Evolutionary conservation across 495 filamentous ascomycete genomes (phyloP).

Genomic region (Annulohypoxylon maeteangense): DNA sequence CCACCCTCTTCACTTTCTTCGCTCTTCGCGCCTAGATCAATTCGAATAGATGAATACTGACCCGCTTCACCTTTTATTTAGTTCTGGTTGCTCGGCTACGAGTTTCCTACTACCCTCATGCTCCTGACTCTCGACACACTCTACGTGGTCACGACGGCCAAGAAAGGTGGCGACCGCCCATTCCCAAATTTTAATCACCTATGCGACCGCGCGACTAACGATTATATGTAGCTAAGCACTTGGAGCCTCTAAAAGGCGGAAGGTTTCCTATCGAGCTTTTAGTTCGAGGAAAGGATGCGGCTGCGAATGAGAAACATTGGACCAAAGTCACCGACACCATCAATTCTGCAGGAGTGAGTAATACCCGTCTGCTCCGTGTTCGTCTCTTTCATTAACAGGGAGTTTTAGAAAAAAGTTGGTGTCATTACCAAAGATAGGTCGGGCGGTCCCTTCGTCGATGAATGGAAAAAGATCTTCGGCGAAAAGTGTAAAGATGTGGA

Average conservation of each 20-base stretch:
- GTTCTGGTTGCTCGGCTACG: slow-evolving; percentile 99
- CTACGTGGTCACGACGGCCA: slow-evolving; percentile 92
- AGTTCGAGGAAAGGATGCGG: slow-evolving; percentile 87
- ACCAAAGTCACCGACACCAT: slow-evolving; percentile 83
- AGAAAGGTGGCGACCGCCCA: slow-evolving; percentile 76
- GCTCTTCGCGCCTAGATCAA: background rate
- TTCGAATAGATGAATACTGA: slow-evolving; percentile 1
- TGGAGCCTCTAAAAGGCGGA: slow-evolving; percentile 91
- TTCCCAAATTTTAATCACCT: background rate
- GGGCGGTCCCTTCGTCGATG: slow-evolving; percentile 89
- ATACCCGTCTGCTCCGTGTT: background rate
- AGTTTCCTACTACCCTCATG: slow-evolving; percentile 95
- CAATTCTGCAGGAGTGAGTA: slow-evolving; percentile 83
- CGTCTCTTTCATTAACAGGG: background rate
- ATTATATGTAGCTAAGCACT: slow-evolving; percentile 77
- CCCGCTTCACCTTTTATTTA: slow-evolving; percentile 50
- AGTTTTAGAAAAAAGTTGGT: slow-evolving; percentile 84
- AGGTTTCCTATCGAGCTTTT: slow-evolving; percentile 91
- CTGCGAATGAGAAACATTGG: slow-evolving; percentile 87
- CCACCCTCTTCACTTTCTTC: background rate
- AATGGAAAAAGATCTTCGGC: slow-evolving; percentile 86
- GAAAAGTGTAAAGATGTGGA: slow-evolving; percentile 84
- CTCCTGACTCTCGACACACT: slow-evolving; percentile 87
- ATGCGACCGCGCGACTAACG: slow-evolving; percentile 38
- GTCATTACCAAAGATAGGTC: slow-evolving; percentile 83